Evolutionary conservation across 495 filamentous ascomycete genomes (phyloP).

Genomic region (Aspergillus ellipticus): DNA sequence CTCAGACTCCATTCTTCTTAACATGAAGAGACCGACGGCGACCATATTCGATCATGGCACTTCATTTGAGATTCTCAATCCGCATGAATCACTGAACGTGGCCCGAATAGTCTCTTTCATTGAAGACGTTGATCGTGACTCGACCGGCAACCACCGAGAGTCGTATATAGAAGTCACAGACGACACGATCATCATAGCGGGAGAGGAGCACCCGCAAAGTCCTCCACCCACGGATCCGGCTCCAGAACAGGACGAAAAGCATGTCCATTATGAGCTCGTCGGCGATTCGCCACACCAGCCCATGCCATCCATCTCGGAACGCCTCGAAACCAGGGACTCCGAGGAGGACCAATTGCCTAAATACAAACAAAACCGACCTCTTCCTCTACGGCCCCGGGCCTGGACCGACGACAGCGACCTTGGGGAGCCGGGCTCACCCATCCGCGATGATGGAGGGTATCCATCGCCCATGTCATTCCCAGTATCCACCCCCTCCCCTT

Average conservation of each 20-base stretch:
- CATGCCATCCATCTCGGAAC: constrained; percentile 30
- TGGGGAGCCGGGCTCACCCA: constrained; percentile 36
- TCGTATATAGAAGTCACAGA: constrained; percentile 16
- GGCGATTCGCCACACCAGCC: constrained; percentile 18
- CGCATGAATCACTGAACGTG: constrained; percentile 38
- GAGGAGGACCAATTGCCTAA: constrained; percentile 10
- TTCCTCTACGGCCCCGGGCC: constrained; percentile 20
- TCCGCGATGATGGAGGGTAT: constrained; percentile 31
- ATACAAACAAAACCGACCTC: constrained; percentile 8
- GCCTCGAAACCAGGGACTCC: constrained; percentile 17
- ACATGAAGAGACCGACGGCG: constrained; percentile 15
- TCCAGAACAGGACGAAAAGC: background rate
- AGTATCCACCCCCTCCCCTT: constrained; percentile 16
- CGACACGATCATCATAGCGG: constrained; percentile 1
- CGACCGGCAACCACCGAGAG: constrained; percentile 20
- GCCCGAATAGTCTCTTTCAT: constrained; percentile 42
- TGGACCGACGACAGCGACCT: constrained; percentile 25
- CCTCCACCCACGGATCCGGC: background rate
- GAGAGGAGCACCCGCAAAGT: background rate
- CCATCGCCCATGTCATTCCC: background rate
- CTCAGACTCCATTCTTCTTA: constrained; percentile 32
- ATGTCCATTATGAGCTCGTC: constrained; percentile 19
- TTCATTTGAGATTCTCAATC: constrained; percentile 47
- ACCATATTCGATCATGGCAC: constrained; percentile 40
- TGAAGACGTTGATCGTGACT: constrained; percentile 35